Evolutionary conservation across 2,329 filamentous ascomycete species (phyloP).

Genomic region (Cladosporium sp.): DNA sequence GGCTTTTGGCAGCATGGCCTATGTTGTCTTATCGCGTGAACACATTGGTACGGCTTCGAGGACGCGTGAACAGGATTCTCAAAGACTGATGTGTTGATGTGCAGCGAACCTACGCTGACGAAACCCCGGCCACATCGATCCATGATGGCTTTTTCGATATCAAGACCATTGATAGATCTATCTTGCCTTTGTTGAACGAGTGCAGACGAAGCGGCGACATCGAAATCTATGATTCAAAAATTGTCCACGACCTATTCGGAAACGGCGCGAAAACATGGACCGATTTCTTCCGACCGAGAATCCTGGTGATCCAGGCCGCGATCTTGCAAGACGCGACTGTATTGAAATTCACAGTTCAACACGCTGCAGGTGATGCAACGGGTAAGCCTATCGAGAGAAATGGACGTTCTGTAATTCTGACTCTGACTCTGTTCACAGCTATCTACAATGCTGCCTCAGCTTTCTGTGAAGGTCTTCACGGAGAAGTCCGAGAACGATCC

Average conservation of each 20-base stretch:
- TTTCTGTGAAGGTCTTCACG: slow-evolving; percentile 8
- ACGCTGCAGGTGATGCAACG: slow-evolving; percentile 1
- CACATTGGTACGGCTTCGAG: background rate
- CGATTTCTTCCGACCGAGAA: background rate
- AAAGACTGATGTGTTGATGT: background rate
- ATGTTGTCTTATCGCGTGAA: background rate
- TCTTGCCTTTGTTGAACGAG: background rate
- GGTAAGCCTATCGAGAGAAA: background rate
- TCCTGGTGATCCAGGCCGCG: background rate
- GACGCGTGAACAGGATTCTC: background rate
- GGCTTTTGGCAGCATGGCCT: background rate
- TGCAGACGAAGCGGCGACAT: background rate
- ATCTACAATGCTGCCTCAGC: slow-evolving; percentile 2
- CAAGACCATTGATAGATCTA: background rate
- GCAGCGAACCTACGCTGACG: background rate
- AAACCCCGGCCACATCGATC: background rate
- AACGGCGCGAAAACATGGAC: background rate
- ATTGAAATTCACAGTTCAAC: slow-evolving; percentile 6
- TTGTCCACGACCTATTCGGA: background rate
- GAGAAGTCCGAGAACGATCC: background rate
- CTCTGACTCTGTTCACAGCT: background rate
- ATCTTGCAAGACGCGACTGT: background rate
- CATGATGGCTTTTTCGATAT: background rate
- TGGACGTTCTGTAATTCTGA: background rate
- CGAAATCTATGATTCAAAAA: background rate